Evolutionary conservation across 495 filamentous ascomycete species (phyloP), one percentile per base, ranked within the genome.

Genomic region (Penicillium canariense): DNA sequence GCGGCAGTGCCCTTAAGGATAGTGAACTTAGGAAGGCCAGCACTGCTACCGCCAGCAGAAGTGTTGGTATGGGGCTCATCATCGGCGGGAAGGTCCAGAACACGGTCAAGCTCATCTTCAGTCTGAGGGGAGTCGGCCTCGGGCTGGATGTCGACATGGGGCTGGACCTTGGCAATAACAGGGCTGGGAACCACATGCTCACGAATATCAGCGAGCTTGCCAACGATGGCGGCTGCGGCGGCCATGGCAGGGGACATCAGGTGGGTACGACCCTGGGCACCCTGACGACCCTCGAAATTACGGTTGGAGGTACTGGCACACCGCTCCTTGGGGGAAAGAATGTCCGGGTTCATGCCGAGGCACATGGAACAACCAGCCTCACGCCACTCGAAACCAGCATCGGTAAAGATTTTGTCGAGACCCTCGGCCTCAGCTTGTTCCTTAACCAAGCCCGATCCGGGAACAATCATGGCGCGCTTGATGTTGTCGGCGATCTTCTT

Each of bases 351-450:
- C 94, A 98, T 98, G 69, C 94, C 94, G 26, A 98, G 82, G 63
- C 94, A 98, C 94, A 98, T 98, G 48, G 87, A 92, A 78, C 94
- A 98, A 39, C 94, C 94, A 53, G 94, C 94, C 79, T 98, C 94
- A 54, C 94, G 82, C 93, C 93, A 97, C 68, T 98, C 94, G 52
- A 97, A 97, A 7, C 94, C 94, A 47, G 94, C 90, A 38, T 96
- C 90, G 17, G 75, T 68, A 70, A 98, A 98, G 59, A 96, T 87
- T 77, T 88, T 88, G 74, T 97, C 89, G 1, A 98, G 85, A 47
- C 92, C 91, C 69, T 98, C 94, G 0, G 81, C 70, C 71, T 98
- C 94, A 14, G 94, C 94, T 69, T 94, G 88, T 65, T 86, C 83
- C 80, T 97, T 98, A 60, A 98, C 87, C 8, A 97, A 80, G 51